Evolutionary conservation across 2,329 filamentous ascomycete genomes (phyloP), one percentile per base, ranked within the genome.

Genomic region (Bipolaris oryzae): DNA sequence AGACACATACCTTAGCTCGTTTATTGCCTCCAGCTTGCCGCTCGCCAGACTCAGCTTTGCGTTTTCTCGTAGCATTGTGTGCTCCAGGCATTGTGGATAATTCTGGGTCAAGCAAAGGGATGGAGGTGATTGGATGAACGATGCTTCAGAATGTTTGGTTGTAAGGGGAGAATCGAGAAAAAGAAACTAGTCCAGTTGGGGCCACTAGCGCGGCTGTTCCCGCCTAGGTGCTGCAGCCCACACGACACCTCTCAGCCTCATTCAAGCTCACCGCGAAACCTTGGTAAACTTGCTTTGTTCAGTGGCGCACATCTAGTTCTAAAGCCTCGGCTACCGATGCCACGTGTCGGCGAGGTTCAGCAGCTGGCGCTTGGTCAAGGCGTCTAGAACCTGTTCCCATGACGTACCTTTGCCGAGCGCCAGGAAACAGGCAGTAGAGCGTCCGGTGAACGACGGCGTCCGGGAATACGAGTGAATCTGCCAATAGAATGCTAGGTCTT

Each of bases 1-100:
- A 53, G 5, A 23, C 21, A 64, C 72, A 63, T 55, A 79, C 78
- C 69, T 75, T 79, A 9, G 67, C 60, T 58, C 69, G 72, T 64
- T 79, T 79, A 21, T 73, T 70, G 25, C 61, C 62, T 48, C 56
- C 62, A 25, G 64, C 66, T 23, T 63, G 60, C 31, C 61, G 62
- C 41, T 66, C 60, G 13, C 70, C 70, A 25, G 63, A 45, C 42
- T 66, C 71, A 18, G 75, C 74, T 57, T 78, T 79, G 39, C 78
- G 68, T 58, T 80, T 80, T 33, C 48, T 71, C 46, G 65, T 53
- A 4, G 50, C 46, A 39, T 60, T 6, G 25, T 66, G 62, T 66
- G 71, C 73, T 31, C 25, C 43, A n/a, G 23, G 11, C 43, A 46
- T 54, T 9, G 18, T 45, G 21, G 21, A 33, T n/a, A 28, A 35